phyloP scores from a whole-genome alignment of 202 grass and related monocot genomes.

The Sporobolus alterniflorus region DNA sequence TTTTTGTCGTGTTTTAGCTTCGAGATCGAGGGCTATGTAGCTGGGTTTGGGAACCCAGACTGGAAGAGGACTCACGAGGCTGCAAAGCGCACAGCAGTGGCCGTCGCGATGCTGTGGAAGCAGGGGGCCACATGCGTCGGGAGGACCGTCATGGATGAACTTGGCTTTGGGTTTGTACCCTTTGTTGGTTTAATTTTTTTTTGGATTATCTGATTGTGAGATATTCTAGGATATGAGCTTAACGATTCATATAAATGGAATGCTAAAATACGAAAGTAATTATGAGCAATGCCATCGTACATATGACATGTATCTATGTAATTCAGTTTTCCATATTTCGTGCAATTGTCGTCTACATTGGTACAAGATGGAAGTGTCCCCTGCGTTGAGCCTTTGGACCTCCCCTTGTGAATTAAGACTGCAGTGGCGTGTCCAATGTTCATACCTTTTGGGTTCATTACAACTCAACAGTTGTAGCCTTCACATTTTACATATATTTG shows the following conservation, averaged over 20 bases:
- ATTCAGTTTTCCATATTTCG: background rate
- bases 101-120: conserved; percentile 63
- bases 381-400: background rate
- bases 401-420: background rate
- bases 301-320: too few species aligned
- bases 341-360: background rate
- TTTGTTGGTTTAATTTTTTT: conserved; percentile 17
- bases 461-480: background rate
- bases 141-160: conserved; percentile 93
- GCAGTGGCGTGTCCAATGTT: background rate
- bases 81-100: conserved; percentile 57
- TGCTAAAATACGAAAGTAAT: background rate
- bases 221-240: background rate
- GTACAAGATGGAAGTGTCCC: background rate
- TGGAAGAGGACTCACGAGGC: conserved; percentile 86
- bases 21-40: conserved; percentile 82
- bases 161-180: conserved; percentile 75
- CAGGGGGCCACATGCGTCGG: conserved; percentile 80
- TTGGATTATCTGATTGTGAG: background rate
- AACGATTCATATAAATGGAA: conserved; percentile 7
- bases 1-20: conserved; percentile 53
- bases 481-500: background rate
- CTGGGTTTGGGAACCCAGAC: conserved; percentile 94
- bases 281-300: too few species aligned
- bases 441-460: background rate